Conservation (phyloP, 495 filamentous ascomycete genomes). For the Aspergillus indologenus region DNA sequence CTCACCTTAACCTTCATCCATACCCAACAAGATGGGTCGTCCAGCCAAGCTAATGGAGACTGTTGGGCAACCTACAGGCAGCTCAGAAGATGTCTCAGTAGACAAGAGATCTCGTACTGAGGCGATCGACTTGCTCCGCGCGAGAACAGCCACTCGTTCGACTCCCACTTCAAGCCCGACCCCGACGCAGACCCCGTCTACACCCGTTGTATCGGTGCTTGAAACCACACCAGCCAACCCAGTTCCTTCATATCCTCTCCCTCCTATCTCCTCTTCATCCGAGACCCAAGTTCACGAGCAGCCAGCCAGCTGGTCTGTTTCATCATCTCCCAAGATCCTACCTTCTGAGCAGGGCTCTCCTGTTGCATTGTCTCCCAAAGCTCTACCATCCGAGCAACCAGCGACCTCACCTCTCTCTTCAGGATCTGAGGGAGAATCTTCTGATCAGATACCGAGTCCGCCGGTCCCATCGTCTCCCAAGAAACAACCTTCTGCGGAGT, state of each 20-base stretch:
- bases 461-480: too few relatives aligned
- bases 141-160: constrained; percentile 9
- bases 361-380: too few relatives aligned
- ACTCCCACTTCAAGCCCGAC: neutral
- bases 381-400: too few relatives aligned
- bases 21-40: neutral
- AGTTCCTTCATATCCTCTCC: too few relatives aligned
- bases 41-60: neutral
- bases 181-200: neutral
- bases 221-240: neutral
- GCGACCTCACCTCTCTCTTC: too few relatives aligned
- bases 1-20: neutral
- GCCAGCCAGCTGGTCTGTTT: too few relatives aligned
- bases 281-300: neutral
- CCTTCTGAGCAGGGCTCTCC: too few relatives aligned
- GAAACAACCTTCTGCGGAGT: too few relatives aligned
- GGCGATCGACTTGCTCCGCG: constrained; percentile 13
- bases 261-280: neutral
- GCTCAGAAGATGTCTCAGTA: neutral
- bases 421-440: too few relatives aligned
- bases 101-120: constrained; percentile 8
- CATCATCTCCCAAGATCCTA: too few relatives aligned
- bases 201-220: neutral
- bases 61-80: neutral
- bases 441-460: too few relatives aligned